These are phyloP conservation scores for Rhizopogon vulgaris DNA, from an alignment of 768 basidiomycete genomes.

Conservation along the genomic window DNA sequence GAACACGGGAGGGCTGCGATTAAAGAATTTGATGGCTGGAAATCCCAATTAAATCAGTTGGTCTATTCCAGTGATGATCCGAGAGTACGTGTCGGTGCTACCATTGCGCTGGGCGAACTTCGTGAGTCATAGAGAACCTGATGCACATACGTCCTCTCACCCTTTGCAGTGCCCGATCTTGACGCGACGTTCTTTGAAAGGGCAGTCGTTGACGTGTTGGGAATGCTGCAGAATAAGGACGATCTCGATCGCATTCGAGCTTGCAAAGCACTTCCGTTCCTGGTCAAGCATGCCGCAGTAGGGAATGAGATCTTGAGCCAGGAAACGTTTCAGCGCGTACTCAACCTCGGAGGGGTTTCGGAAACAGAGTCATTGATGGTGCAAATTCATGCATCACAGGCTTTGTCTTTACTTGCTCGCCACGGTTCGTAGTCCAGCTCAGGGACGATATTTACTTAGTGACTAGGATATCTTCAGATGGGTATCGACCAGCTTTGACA, in stretches of 20 bases:
- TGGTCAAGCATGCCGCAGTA: neutral
- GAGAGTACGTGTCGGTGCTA: conserved; percentile 2
- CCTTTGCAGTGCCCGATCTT: neutral
- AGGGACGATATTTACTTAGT: neutral
- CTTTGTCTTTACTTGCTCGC: conserved; percentile 1
- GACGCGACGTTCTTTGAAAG: neutral
- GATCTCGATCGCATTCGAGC: conserved; percentile 1
- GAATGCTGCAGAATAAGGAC: conserved; percentile 1
- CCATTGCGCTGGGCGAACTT: neutral
- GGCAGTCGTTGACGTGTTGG: neutral
- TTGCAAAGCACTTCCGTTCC: conserved; percentile 3
- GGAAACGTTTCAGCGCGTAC: conserved; percentile 1
- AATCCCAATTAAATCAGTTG: neutral
- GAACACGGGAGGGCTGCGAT: conserved; percentile 4
- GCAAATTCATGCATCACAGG: conserved; percentile 2
- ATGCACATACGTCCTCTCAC: neutral
- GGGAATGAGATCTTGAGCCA: neutral
- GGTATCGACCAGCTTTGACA: neutral
- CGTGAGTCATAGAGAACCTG: neutral
- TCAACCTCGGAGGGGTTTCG: neutral
- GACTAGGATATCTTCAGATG: neutral
- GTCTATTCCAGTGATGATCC: neutral
- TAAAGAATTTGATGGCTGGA: neutral
- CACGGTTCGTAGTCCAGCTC: neutral
- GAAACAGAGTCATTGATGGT: neutral